Conservation (phyloP, 2,329 filamentous ascomycete genomes). For the Ophiostoma angusticollis region DNA sequence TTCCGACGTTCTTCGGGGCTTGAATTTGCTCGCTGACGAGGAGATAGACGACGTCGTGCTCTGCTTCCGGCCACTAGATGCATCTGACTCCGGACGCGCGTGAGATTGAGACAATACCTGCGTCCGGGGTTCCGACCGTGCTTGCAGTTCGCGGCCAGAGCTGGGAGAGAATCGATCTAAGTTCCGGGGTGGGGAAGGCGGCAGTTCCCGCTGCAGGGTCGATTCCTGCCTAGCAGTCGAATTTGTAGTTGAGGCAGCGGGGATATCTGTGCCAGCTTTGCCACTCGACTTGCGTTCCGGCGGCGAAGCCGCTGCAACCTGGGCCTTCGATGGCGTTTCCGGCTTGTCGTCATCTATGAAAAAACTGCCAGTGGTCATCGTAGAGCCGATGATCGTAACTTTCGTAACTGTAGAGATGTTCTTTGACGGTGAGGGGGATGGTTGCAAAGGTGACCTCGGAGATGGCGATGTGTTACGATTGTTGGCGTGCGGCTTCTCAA, state of each 20-base stretch:
- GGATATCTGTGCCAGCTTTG: not conserved
- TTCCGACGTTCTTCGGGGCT: slow-evolving; percentile 44
- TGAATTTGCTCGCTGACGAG: slow-evolving; percentile 37
- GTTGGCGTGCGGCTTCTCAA: slow-evolving; percentile 10
- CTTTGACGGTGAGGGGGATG: slow-evolving; percentile 12
- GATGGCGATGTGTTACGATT: slow-evolving; percentile 7
- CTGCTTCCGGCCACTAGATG: slow-evolving; percentile 21
- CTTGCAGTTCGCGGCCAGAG: slow-evolving; percentile 2
- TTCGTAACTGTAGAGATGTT: slow-evolving; percentile 18
- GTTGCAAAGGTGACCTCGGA: slow-evolving; percentile 1
- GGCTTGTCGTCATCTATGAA: slow-evolving; percentile 24
- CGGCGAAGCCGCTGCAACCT: slow-evolving; percentile 2
- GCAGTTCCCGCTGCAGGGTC: not conserved
- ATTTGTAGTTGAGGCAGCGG: not conserved
- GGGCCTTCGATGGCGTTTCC: slow-evolving; percentile 22
- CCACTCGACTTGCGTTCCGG: slow-evolving; percentile 15
- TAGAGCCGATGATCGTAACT: slow-evolving; percentile 22
- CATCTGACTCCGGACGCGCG: slow-evolving; percentile 8
- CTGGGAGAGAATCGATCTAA: not conserved
- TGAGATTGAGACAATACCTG: slow-evolving; percentile 8
- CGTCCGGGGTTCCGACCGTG: not conserved
- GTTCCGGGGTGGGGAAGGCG: slow-evolving; percentile 1
- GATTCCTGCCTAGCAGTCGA: slow-evolving; percentile 2
- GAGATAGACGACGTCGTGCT: slow-evolving; percentile 38
- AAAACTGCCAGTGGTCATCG: slow-evolving; percentile 20